Conservation (phyloP, 176 grass and related monocot genomes). For the Musa itinerans region DNA sequence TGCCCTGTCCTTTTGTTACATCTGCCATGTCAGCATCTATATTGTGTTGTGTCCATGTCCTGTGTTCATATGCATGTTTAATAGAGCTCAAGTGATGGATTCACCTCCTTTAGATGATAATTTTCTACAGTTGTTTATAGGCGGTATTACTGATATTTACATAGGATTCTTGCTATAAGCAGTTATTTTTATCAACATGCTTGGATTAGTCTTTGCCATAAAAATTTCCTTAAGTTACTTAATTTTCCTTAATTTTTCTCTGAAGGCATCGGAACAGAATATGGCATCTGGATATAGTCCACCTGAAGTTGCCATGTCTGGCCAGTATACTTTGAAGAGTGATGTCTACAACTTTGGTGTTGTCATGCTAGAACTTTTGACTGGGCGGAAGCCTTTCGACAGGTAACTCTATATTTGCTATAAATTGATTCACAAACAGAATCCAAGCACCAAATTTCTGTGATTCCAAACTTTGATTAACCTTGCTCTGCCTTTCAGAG, state of each 20-base stretch:
- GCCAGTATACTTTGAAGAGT: conserved; percentile 92
- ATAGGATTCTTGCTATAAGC: background rate
- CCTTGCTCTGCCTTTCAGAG: too few relatives aligned
- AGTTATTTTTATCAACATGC: background rate
- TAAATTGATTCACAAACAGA: background rate
- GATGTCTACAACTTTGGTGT: conserved; percentile 97
- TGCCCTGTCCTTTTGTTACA: too few relatives aligned
- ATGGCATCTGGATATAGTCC: conserved; percentile 56
- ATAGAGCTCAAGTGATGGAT: too few relatives aligned
- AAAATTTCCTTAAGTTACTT: background rate
- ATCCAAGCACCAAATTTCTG: background rate
- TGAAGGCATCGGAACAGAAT: conserved; percentile 66
- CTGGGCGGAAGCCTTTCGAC: conserved; percentile 70
- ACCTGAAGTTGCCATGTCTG: conserved; percentile 95
- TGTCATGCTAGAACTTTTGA: conserved; percentile 96
- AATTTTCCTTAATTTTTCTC: conserved; percentile 9
- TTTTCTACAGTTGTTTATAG: too few relatives aligned
- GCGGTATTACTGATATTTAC: too few relatives aligned
- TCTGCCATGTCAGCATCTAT: too few relatives aligned
- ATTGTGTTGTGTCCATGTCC: too few relatives aligned
- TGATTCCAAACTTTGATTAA: background rate
- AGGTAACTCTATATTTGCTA: conserved; percentile 26
- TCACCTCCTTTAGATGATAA: too few relatives aligned
- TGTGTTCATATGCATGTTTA: too few relatives aligned
- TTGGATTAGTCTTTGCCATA: background rate